Evolutionary conservation across 2,329 filamentous ascomycete species (phyloP).

Genomic region (Pseudocercospora musae): DNA sequence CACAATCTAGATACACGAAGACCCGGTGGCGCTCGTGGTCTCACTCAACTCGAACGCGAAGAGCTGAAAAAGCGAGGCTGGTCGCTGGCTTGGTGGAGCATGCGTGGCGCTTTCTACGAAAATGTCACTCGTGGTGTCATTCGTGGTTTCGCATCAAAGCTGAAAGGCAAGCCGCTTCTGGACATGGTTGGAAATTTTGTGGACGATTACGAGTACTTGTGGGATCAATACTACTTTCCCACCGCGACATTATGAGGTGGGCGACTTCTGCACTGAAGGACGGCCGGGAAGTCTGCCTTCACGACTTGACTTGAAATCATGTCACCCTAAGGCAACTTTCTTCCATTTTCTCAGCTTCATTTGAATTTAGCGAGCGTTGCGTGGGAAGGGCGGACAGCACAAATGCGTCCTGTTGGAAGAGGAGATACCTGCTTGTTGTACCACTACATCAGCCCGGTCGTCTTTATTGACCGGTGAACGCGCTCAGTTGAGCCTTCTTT

Average conservation of each 20-base stretch:
- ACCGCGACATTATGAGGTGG: slow-evolving; percentile 54
- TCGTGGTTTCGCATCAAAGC: slow-evolving; percentile 66
- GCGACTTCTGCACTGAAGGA: not conserved
- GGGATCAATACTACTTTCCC: slow-evolving; percentile 95
- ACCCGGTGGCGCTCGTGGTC: slow-evolving; percentile 68
- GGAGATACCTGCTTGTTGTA: not conserved
- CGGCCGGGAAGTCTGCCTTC: too few relatives aligned
- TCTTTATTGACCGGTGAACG: slow-evolving; percentile 8
- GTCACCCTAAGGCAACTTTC: not conserved
- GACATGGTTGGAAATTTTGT: slow-evolving; percentile 79
- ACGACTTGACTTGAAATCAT: not conserved
- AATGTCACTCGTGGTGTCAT: slow-evolving; percentile 70
- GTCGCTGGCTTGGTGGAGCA: slow-evolving; percentile 91
- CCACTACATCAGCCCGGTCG: slow-evolving; percentile 7
- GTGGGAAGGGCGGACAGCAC: slow-evolving; percentile 7
- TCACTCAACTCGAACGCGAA: slow-evolving; percentile 83
- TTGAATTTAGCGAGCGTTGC: slow-evolving; percentile 14
- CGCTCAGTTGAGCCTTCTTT: slow-evolving; percentile 7
- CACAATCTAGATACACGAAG: slow-evolving; percentile 60
- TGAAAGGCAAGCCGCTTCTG: slow-evolving; percentile 71
- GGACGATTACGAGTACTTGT: slow-evolving; percentile 95
- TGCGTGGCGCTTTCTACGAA: slow-evolving; percentile 97
- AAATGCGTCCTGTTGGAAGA: not conserved
- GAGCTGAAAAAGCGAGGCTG: slow-evolving; percentile 85
- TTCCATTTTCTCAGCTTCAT: not conserved